A percentile compares a stretch with the other conserved stretches of the same genome.
Evolutionary conservation across 148 eudicot genomes (phyloP).

Genomic region (Simmondsia chinensis): DNA sequence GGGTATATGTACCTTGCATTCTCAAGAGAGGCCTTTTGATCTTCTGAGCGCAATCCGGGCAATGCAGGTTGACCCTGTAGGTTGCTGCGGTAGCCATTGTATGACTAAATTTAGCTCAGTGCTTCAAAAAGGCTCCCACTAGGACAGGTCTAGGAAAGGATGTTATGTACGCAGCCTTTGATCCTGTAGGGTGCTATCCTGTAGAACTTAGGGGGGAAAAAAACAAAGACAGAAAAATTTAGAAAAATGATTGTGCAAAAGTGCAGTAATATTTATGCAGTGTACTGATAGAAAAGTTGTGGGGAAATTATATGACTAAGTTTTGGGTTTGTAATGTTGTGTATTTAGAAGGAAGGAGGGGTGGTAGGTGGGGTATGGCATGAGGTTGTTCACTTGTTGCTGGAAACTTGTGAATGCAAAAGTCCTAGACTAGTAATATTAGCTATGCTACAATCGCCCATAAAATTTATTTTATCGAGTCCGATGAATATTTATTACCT

Average conservation of each 20-base stretch:
- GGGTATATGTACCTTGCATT: conserved; percentile 61
- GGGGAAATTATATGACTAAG: neutral
- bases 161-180: no score
- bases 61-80: conserved; percentile 64
- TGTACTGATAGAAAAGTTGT: neutral
- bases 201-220: no score
- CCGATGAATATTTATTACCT: no score
- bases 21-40: conserved; percentile 58
- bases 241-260: no score
- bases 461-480: no score
- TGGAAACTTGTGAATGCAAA: conserved; percentile 31
- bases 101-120: conserved; percentile 22
- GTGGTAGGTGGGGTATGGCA: conserved; percentile 35
- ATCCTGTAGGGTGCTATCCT: no score
- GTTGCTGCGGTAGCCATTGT: conserved; percentile 32
- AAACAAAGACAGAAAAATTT: no score
- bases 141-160: neutral
- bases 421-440: no score
- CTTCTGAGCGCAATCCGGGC: conserved; percentile 70
- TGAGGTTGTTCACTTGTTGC: conserved; percentile 35
- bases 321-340: conserved; percentile 4
- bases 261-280: conserved; percentile 5
- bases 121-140: neutral
- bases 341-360: neutral
- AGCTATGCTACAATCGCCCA: no score